A percentile compares a stretch with the other conserved stretches of the same genome.
These are phyloP conservation scores for Phytophthora tentaculata DNA, from an alignment of 352 stramenopile species.

Conservation along the genomic window DNA sequence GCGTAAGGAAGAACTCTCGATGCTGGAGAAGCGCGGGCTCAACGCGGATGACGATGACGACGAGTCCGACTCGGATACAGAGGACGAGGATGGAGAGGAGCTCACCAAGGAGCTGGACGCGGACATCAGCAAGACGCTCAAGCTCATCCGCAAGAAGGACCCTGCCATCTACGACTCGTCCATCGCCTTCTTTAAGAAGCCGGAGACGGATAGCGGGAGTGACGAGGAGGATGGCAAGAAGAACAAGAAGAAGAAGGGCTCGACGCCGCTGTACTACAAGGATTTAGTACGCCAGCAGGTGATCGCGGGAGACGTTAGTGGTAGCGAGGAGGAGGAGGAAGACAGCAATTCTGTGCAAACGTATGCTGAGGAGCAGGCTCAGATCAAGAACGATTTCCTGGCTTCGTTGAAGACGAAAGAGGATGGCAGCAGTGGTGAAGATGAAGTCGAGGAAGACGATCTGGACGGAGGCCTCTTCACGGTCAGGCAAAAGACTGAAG, in stretches of 20 bases:
- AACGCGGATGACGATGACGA: constrained; percentile 46
- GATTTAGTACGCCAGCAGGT: constrained; percentile 96
- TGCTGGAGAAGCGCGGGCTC: constrained; percentile 50
- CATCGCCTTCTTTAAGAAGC: constrained; percentile 89
- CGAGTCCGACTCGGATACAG: constrained; percentile 79
- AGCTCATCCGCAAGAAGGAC: constrained; percentile 92
- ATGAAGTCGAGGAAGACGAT: constrained; percentile 80
- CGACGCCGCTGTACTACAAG: constrained; percentile 89
- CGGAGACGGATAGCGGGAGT: constrained; percentile 29
- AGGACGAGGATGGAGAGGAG: constrained; percentile 86
- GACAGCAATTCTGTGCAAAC: constrained; percentile 45
- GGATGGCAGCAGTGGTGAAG: constrained; percentile 36
- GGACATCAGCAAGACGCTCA: constrained; percentile 87
- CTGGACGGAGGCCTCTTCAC: constrained; percentile 78
- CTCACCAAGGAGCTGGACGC: constrained; percentile 74
- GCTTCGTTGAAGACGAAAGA: constrained; percentile 52
- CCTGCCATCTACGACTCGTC: constrained; percentile 93
- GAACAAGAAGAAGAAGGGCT: constrained; percentile 46
- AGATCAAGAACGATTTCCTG: constrained; percentile 77
- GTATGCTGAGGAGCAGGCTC: constrained; percentile 73
- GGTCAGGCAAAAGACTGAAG: constrained; percentile 68
- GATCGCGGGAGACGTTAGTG: constrained; percentile 82
- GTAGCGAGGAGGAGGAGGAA: constrained; percentile 69
- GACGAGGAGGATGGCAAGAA: constrained; percentile 36
- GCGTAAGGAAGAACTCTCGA: constrained; percentile 81